Base-by-base conservation (phyloP, 345 rosid species). In the Excoecaria cochinchinensis region DNA sequence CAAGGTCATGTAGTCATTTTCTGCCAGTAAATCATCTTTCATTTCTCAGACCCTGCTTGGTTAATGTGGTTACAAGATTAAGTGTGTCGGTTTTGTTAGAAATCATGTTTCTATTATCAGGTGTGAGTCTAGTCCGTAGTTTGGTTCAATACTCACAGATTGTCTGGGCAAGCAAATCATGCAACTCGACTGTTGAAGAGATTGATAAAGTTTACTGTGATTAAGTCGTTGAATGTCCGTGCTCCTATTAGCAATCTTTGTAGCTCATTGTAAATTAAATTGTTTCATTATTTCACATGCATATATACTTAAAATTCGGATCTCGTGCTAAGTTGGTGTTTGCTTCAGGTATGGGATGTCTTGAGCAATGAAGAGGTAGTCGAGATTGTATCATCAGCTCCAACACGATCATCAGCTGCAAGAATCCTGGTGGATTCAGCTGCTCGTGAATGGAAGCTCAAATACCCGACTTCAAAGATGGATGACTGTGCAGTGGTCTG, bases 401-500 rank as follows among this genome's bases (percentile, higher is more conserved):
- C 98, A 36, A 86, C 83, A 31, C 88, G 99, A 40, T 77, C 94
- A 80, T 89, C 93, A 56, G 97, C 97, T 17, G 98, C 99, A 21
- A 89, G 97, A 81, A 84, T 85, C 52, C 75, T 96, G 61, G 98
- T 96, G 64, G 94, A 92, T 64, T 83, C 95, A 58, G 98, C 98
- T 66, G 95, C 97, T 15, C 92, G 88, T 0, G 94, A 93, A 74
- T 96, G 99, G 99, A 93, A 92, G 84, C 89, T 90, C 21, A 96
- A 96, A 76, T 96, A 96, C 78, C 99, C 99, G 1, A 96, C 98
- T 63, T 96, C 99, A n/a, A 96, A 93, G 74, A 92, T 96, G 95
- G 99, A 96, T 80, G 99, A 96, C 71, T 96, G 99, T 85, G 98
- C 99, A 6, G 99, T 93, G 11, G 97, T 96, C 56, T 96, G 99